These are phyloP conservation scores for Naganishia albida DNA, from an alignment of 1,284 basidiomycete genomes.

Conservation along the genomic window DNA sequence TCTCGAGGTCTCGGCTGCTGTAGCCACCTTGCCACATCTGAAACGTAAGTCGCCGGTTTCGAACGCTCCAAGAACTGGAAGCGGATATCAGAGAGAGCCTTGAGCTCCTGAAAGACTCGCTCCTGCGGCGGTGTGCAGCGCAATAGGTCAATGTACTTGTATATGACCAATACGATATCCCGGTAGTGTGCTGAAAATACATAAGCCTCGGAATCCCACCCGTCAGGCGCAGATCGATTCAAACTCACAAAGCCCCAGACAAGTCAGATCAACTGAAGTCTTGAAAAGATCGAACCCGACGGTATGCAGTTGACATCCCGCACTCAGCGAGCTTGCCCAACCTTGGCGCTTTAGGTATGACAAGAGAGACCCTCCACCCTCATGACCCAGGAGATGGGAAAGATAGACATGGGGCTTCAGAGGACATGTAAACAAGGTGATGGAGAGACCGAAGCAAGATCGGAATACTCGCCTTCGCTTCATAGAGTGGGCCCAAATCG, in stretches of 20 bases:
- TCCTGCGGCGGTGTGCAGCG: conserved; percentile 65
- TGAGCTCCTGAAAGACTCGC: conserved; percentile 78
- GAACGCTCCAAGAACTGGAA: conserved; percentile 89
- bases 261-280: conserved; percentile 75
- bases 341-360: conserved; percentile 89
- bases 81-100: conserved; percentile 69
- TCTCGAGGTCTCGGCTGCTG: conserved; percentile 67
- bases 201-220: not conserved
- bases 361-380: conserved; percentile 89
- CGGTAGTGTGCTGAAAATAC: conserved; percentile 69
- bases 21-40: conserved; percentile 74
- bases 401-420: conserved; percentile 78
- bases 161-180: conserved; percentile 69
- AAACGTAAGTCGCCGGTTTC: conserved; percentile 80
- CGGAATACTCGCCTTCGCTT: conserved; percentile 66
- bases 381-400: conserved; percentile 91
- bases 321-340: conserved; percentile 80
- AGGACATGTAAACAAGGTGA: too few relatives aligned
- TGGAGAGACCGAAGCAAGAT: too few relatives aligned
- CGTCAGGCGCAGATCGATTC: not conserved
- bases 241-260: conserved; percentile 76
- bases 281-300: conserved; percentile 89
- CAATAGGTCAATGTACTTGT: conserved; percentile 88
- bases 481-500: conserved; percentile 77
- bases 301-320: conserved; percentile 67